Base-by-base conservation (phyloP, 1,284 basidiomycete species). In the Irpex sp. region DNA sequence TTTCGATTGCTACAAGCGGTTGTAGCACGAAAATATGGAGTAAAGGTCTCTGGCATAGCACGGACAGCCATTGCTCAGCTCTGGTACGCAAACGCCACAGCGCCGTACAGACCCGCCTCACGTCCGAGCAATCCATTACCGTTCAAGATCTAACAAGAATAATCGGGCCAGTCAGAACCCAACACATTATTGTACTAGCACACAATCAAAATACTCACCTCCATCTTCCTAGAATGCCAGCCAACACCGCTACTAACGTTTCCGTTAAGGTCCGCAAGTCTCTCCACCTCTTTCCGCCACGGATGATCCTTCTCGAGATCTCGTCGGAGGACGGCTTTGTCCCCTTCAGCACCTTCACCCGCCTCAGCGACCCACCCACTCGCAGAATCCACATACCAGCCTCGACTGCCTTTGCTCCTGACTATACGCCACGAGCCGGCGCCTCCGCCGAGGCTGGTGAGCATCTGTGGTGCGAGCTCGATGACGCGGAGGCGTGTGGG, bases 191-290 rank as follows among this genome's bases (percentile, higher is more conserved):
- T 11, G 11, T 39, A 5, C 37, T 11, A 39, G 5, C 37, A 39
- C 37, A 39, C 37, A 39, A 5, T 6, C 37, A 43, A 15, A 11
- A 5, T 43, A 77, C 87, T 62, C 60, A 97, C 93, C 85, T 98
- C 96, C 94, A 98, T 96, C 80, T 99, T 99, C 59, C 95, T 80
- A 39, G 92, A 88, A 76, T 98, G 95, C 96, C 97, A 99, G 0
- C 97, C 97, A 1, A 95, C 86, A 4, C 90, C 92, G 70, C 91
- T 94, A 69, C 84, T 90, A 3, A 97, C 95, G 69, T 94, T 93
- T 1, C 95, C 95, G 68, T 94, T 93, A 9, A 90, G 88, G 66
- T 89, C 83, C 11, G 92, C 87, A n/a, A 97, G 77, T 50, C 81
- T 79, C 68, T 89, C 86, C 71, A 94, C 79, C 72, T 89, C 90